Evolutionary conservation across 2,329 filamentous ascomycete genomes (phyloP).

Genomic region (Pseudogymnoascus sp.): DNA sequence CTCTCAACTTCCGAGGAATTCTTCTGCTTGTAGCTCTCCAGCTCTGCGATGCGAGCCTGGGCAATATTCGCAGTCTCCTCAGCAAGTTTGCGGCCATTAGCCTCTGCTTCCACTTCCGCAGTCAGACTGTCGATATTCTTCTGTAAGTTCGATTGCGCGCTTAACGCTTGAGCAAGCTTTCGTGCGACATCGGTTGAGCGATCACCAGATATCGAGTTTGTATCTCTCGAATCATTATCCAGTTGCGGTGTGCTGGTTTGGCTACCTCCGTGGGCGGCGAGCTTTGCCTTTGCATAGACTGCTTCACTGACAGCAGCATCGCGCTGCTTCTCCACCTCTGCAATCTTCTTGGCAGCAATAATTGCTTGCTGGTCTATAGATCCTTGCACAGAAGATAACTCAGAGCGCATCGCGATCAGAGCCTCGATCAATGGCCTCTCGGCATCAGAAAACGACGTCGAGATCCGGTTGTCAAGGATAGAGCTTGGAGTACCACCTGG

Average conservation of each 20-base stretch:
- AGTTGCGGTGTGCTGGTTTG: conserved; percentile 50
- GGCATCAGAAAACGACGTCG: conserved; percentile 81
- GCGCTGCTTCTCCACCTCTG: conserved; percentile 88
- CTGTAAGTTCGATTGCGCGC: conserved; percentile 71
- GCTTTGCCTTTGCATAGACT: conserved; percentile 85
- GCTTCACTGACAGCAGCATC: conserved; percentile 93
- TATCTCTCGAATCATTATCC: conserved; percentile 47
- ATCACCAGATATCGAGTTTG: conserved; percentile 49
- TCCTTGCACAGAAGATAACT: conserved; percentile 80
- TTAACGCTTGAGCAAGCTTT: conserved; percentile 74
- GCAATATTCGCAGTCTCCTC: conserved; percentile 81
- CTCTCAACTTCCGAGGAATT: conserved; percentile 78
- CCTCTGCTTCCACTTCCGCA: conserved; percentile 71
- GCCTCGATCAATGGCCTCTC: conserved; percentile 90
- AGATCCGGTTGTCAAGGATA: conserved; percentile 63
- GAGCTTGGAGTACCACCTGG: conserved; percentile 62
- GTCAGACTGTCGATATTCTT: conserved; percentile 61
- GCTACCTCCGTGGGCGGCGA: conserved; percentile 72
- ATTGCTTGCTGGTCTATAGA: conserved; percentile 84
- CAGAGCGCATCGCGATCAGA: conserved; percentile 79
- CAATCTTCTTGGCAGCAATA: conserved; percentile 78
- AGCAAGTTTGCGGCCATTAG: conserved; percentile 68
- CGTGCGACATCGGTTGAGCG: conserved; percentile 67
- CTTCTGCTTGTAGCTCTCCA: conserved; percentile 76
- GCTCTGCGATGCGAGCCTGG: conserved; percentile 71